Conservation (phyloP, 805 yeast genomes). For the Yarrowia phangngaensis region DNA sequence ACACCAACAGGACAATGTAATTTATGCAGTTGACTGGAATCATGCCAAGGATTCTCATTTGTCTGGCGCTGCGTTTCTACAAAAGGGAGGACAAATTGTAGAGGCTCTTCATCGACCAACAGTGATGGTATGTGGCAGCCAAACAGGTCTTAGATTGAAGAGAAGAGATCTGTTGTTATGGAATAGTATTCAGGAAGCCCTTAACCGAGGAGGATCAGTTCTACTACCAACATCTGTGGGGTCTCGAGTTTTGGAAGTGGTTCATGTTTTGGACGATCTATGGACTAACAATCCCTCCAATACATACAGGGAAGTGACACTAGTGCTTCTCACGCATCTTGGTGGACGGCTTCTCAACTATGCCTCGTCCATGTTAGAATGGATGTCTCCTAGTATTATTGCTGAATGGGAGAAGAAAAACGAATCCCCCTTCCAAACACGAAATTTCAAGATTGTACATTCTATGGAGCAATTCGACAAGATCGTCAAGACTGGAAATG, state of each 20-base stretch:
- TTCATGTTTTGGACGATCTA: conserved; percentile 68
- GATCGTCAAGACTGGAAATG: conserved; percentile 28
- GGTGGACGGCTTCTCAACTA: conserved; percentile 74
- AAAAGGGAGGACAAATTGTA: conserved; percentile 58
- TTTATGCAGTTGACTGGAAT: conserved; percentile 92
- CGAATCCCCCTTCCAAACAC: conserved; percentile 75
- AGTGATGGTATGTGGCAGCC: conserved; percentile 70
- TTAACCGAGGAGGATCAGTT: conserved; percentile 75
- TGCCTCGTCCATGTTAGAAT: conserved; percentile 87
- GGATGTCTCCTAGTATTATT: conserved; percentile 89
- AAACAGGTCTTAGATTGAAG: conserved; percentile 52
- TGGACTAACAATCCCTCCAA: conserved; percentile 43
- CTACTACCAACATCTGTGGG: conserved; percentile 77
- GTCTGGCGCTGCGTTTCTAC: conserved; percentile 57
- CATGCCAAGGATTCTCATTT: conserved; percentile 85
- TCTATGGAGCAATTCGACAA: conserved; percentile 48
- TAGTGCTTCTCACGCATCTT: conserved; percentile 69
- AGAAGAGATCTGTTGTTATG: conserved; percentile 61
- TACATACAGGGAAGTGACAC: conserved; percentile 48
- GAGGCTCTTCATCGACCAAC: conserved; percentile 67
- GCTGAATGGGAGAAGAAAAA: conserved; percentile 77
- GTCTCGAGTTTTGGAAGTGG: conserved; percentile 74
- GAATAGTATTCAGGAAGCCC: conserved; percentile 57
- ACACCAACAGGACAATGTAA: conserved; percentile 70
- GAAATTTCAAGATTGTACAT: conserved; percentile 53